Evolutionary conservation across 2,329 filamentous ascomycete genomes (phyloP), one percentile per base, ranked within the genome.

Genomic region (Neonectria coccinea): DNA sequence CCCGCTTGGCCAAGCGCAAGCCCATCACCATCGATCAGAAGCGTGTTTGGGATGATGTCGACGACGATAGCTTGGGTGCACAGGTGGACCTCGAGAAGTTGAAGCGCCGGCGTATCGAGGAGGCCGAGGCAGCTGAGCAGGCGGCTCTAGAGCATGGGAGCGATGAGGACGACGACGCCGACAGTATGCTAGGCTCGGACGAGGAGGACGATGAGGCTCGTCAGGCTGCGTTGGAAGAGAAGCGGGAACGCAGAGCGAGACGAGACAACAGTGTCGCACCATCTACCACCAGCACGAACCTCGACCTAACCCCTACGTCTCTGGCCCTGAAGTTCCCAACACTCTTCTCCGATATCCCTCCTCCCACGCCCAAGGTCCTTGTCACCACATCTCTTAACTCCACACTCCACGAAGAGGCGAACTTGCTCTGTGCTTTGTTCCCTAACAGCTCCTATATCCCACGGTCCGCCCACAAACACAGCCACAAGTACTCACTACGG

Each of bases 301-400:
- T 90, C 66, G 88, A 90, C 70, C 80, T 89, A 51, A 89, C 88
- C 9, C 88, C 88, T 2, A 80, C 86, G 29, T 86, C 86, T 8
- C 81, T 90, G 41, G 80, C 86, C 14, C 80, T 84, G 69, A 89
- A 89, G 74, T 91, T 91, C 72, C 87, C 88, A 29, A 83, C 84
- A 1, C 84, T 91, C 39, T 91, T 91, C 74, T 83, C 81, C 65
- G 87, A 89, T 54, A 78, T 85, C 71, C 87, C 84, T 36, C 87
- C 84, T 52, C 86, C 83, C 60, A 80, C 81, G 64, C 94, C 96
- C 56, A 97, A 97, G 80, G 89, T 98, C 68, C 89, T 99, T 42
- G 87, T 99, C 75, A 99, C 96, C 1, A 98, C 96, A 8, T 92
- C 90, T 12, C 85, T 97, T 74, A 94, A 97, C 81, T 93, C 92